A percentile compares a stretch with the other conserved stretches of the same genome.
Conservation (phyloP, 1,284 basidiomycete genomes). For the Pseudozyma thailandica region DNA sequence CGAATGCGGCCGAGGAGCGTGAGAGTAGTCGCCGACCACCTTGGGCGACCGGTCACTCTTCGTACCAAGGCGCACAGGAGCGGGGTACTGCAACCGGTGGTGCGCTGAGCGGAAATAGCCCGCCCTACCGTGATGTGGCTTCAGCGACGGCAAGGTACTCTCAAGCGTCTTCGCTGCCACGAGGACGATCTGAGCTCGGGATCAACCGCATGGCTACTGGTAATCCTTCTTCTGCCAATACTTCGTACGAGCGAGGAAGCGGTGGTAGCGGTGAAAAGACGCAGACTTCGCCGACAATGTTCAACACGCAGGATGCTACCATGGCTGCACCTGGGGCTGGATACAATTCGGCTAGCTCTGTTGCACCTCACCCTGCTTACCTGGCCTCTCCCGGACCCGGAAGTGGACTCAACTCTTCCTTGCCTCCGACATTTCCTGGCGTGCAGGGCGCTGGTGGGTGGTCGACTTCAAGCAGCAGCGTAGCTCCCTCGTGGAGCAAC, state of each 20-base stretch:
- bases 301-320: not conserved
- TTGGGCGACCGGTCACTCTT: slow-evolving; percentile 7
- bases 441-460: not conserved
- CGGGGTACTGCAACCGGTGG: not conserved
- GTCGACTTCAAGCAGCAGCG: not conserved
- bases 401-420: not conserved
- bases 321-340: not conserved
- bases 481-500: slow-evolving; percentile 25
- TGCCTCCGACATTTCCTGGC: not conserved
- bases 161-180: slow-evolving; percentile 20
- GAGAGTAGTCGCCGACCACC: slow-evolving; percentile 9
- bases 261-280: not conserved
- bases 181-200: slow-evolving; percentile 22
- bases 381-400: slow-evolving; percentile 22
- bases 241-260: slow-evolving; percentile 32
- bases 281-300: slow-evolving; percentile 4
- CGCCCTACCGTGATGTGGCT: slow-evolving; percentile 21
- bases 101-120: slow-evolving; percentile 9
- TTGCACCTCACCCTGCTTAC: slow-evolving; percentile 39
- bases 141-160: slow-evolving; percentile 26
- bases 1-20: slow-evolving; percentile 7
- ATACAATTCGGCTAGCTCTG: slow-evolving; percentile 2
- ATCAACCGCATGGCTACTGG: not conserved
- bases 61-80: slow-evolving; percentile 8
- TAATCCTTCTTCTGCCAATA: slow-evolving; percentile 5